Conservation (phyloP, 2,329 filamentous ascomycete genomes). For the Neoarthrinium moseri region DNA sequence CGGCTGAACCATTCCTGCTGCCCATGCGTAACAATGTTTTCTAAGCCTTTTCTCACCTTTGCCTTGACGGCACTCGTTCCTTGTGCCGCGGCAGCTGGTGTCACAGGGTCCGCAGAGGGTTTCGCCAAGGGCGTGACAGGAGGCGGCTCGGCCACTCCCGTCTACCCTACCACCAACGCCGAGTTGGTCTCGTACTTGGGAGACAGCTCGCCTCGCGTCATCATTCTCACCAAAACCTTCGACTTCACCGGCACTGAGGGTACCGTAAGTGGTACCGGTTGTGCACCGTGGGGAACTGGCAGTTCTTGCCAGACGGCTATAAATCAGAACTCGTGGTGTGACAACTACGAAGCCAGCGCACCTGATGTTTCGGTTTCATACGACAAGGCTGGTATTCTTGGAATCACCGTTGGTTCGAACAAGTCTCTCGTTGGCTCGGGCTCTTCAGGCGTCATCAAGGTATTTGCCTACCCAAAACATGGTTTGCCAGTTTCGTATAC, state of each 20-base stretch:
- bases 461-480: background rate
- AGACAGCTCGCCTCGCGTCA: slow-evolving; percentile 52
- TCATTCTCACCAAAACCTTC: slow-evolving; percentile 56
- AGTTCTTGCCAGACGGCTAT: slow-evolving; percentile 57
- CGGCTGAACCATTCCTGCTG: too few species aligned
- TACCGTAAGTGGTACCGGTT: slow-evolving; percentile 49
- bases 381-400: slow-evolving; percentile 50
- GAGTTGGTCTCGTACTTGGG: slow-evolving; percentile 60
- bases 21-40: background rate
- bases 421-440: slow-evolving; percentile 57
- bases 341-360: slow-evolving; percentile 55
- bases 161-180: slow-evolving; percentile 50
- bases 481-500: background rate
- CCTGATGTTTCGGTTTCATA: slow-evolving; percentile 43
- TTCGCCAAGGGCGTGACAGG: slow-evolving; percentile 56
- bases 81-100: slow-evolving; percentile 22
- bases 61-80: slow-evolving; percentile 1
- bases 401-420: slow-evolving; percentile 54
- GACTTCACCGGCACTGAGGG: slow-evolving; percentile 58
- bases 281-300: slow-evolving; percentile 56
- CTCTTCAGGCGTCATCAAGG: slow-evolving; percentile 49
- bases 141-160: slow-evolving; percentile 52
- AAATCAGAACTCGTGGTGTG: slow-evolving; percentile 58
- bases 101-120: slow-evolving; percentile 38
- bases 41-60: background rate